These are phyloP conservation scores for Buddleja alternifolia DNA, from an alignment of 257 asterid genomes.

Conservation along the genomic window DNA sequence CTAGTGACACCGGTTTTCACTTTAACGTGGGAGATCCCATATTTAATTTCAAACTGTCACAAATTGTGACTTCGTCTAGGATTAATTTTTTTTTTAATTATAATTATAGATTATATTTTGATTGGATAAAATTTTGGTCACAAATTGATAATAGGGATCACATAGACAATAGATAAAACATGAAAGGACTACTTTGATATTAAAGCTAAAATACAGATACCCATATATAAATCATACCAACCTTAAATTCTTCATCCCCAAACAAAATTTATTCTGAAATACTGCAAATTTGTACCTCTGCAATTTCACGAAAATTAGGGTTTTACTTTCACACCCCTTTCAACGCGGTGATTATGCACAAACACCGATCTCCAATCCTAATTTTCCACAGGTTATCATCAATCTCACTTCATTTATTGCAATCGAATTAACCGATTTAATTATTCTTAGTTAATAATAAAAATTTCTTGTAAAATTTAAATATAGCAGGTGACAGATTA, in stretches of 20 bases:
- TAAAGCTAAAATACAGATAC: no score
- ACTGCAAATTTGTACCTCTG: slow-evolving; percentile 13
- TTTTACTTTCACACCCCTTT: slow-evolving; percentile 26
- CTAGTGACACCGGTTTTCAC: no score
- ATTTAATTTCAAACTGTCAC: no score
- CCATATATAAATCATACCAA: neutral
- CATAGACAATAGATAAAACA: no score
- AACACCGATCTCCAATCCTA: slow-evolving; percentile 23
- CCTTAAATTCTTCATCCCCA: slow-evolving; percentile 10
- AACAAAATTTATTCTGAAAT: neutral
- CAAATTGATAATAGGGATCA: no score
- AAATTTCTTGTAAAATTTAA: slow-evolving; percentile 13
- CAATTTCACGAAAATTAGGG: slow-evolving; percentile 39
- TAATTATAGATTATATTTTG: no score
- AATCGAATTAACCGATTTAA: neutral
- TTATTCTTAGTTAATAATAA: neutral
- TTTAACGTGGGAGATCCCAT: no score
- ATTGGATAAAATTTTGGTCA: no score
- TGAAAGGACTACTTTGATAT: no score
- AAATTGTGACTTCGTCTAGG: no score
- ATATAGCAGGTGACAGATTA: slow-evolving; percentile 40
- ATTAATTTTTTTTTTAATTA: no score
- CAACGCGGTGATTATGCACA: slow-evolving; percentile 26
- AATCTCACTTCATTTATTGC: slow-evolving; percentile 2
- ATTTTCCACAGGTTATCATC: slow-evolving; percentile 22